Base-by-base conservation (phyloP, 768 basidiomycete genomes). In the Floccularia luteovirens region DNA sequence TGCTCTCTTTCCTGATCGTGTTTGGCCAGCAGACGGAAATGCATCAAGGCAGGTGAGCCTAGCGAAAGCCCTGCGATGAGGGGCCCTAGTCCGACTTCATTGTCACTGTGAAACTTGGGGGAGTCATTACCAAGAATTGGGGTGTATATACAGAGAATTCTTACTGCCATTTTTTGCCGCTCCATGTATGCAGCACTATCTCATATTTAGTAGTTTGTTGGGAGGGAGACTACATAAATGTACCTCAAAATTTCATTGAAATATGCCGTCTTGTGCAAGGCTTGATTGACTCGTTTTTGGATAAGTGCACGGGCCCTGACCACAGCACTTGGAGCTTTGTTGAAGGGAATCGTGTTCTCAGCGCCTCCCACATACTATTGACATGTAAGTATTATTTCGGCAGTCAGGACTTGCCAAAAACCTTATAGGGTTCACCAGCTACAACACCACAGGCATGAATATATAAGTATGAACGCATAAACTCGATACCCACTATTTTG, bases 341-440 rank as follows among this genome's bases (percentile, higher is more conserved):
- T 57, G 50, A 82, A 81, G 3, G 86, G 72, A 4, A 83, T 69
- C 0, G 87, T 89, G 44, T 84, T 78, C 20, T 65, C 80, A 13
- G 83, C 75, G 17, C 82, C 83, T 3, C 83, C 87, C 27, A 89
- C 79, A 53, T 89, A 89, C 85, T 89, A 41, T 31, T 36, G 20
- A 43, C 24, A 13, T 8, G 14, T 14, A 12, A 39, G 36, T 31
- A 17, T 22, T 14, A 39, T 21, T 27, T n/a, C 16, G 31, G 14
- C 6, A 34, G 11, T 13, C 3, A 3, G 12, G 8, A 13, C 37
- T 7, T 19, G 3, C 2, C 14, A 24, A 19, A 36, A 21, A 83
- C 86, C 56, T 84, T 76, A 49, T 90, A 90, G n/a, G 84, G 79
- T 50, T 76, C 80, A 22, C 87, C 87, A 41, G 82, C 87, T 90